Base-by-base conservation (phyloP, 306 rosid species). In the Senna tora region DNA sequence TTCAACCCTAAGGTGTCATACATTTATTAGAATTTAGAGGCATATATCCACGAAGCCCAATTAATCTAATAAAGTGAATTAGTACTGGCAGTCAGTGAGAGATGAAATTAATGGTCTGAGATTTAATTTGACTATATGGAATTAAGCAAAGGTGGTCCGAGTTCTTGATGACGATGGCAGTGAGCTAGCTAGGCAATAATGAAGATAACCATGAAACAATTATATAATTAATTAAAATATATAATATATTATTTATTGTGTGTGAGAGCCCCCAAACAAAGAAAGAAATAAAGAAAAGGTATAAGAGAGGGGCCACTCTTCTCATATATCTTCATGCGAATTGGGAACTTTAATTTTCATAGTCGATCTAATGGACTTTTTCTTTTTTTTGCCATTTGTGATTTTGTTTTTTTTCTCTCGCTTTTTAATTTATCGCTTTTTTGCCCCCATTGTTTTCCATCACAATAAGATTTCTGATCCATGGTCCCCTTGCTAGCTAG, bases 91-190 rank as follows among this genome's bases (percentile, higher is more conserved):
- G 30, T 25, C 30, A 25, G 30, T 25, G 30, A 25, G 30, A 25
- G 30, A 25, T 25, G 30, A 25, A 3, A n/a, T n/a, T n/a, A n/a
- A 25, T 25, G 30, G 30, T 25, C 30, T 1, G 3, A 25, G 30
- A 3, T 25, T 25, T 25, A 25, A 25, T 25, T 25, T 25, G 30
- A 25, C 30, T 25, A 25, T 25, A 25, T 25, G 30, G 30, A 25
- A n/a, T n/a, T n/a, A n/a, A 25, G 30, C 30, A 25, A 25, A 25
- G 30, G 94, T 89, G 91, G 93, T 83, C 95, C 94, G 84, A 79
- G 58, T 68, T 81, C 75, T 28, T 80, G 93, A 89, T 87, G 84
- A 80, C 65, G 85, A 88, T 77, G 67, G 68, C 67, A 82, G 45
- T 67, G 55, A 66, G 39, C 39, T 36, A 66, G 39, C 39, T 36